Percentiles rank a stretch among this genome's conserved stretches.
Conservation (phyloP, 2,329 filamentous ascomycete species). For the Stemphylium vesicarium region DNA sequence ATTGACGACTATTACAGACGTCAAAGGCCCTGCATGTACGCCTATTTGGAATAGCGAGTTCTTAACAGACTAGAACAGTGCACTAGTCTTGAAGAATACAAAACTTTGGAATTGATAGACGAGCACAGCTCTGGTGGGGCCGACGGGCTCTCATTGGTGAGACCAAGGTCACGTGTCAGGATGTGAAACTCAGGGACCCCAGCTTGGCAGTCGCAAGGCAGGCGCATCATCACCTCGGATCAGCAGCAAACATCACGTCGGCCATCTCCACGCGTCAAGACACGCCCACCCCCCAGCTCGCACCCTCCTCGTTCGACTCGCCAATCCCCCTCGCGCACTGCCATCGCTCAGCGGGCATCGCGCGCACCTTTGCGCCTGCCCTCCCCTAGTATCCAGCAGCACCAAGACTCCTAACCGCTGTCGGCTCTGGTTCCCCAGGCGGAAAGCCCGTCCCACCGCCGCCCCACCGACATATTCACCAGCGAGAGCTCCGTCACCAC, state of each 20-base stretch:
- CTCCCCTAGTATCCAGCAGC: conserved; percentile 5
- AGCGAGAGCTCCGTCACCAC: conserved; percentile 13
- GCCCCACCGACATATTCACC: conserved; percentile 20
- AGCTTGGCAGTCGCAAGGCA: conserved; percentile 14
- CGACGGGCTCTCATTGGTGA: not conserved
- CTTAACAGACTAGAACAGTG: too few species aligned
- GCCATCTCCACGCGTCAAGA: conserved; percentile 12
- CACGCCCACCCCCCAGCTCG: not conserved
- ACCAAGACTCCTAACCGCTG: conserved; percentile 10
- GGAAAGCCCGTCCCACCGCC: conserved; percentile 20
- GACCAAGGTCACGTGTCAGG: conserved; percentile 7
- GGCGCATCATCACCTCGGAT: conserved; percentile 10
- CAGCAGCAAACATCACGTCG: conserved; percentile 25
- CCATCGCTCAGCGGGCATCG: conserved; percentile 10
- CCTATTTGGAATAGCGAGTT: too few species aligned
- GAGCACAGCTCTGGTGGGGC: too few species aligned
- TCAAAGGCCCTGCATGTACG: too few species aligned
- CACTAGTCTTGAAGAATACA: too few species aligned
- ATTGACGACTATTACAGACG: too few species aligned
- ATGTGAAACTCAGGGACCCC: conserved; percentile 16
- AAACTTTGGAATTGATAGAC: too few species aligned
- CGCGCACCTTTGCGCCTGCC: conserved; percentile 25
- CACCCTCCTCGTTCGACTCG: not conserved
- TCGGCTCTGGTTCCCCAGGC: conserved; percentile 20
- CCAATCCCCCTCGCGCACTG: conserved; percentile 4